Conservation (phyloP, 2,329 filamentous ascomycete species). For the Blastomyces parvus region DNA sequence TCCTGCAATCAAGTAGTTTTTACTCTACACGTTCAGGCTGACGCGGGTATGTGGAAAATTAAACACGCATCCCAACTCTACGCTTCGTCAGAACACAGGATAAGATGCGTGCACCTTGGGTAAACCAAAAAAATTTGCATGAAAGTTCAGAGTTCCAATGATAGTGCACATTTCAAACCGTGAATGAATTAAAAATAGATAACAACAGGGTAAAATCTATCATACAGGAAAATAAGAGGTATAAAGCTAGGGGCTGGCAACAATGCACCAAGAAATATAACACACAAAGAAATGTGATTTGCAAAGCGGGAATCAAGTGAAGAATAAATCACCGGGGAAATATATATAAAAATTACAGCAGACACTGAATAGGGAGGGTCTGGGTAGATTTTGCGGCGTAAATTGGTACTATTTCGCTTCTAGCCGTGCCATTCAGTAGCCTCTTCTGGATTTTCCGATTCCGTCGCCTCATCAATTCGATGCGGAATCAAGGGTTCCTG, state of each 20-base stretch:
- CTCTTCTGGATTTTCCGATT: slow-evolving; percentile 43
- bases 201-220: background rate
- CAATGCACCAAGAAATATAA: background rate
- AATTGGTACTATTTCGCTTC: background rate
- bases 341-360: background rate
- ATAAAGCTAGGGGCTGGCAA: background rate
- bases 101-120: background rate
- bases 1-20: too few relatives aligned
- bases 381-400: background rate
- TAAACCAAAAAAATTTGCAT: background rate
- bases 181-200: background rate
- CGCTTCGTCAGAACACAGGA: background rate
- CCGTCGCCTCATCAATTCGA: slow-evolving; percentile 49
- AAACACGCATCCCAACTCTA: background rate
- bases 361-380: background rate
- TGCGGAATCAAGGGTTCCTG: slow-evolving; percentile 77
- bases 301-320: background rate
- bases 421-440: slow-evolving; percentile 58
- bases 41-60: background rate
- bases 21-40: too few relatives aligned
- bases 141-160: background rate
- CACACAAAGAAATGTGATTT: background rate
- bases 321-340: background rate
- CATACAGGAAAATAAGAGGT: background rate
- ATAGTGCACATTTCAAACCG: background rate